A percentile compares a stretch with the other conserved stretches of the same genome.
phyloP scores from a whole-genome alignment of 1,284 basidiomycete species.

The Abortiporus biennis region DNA sequence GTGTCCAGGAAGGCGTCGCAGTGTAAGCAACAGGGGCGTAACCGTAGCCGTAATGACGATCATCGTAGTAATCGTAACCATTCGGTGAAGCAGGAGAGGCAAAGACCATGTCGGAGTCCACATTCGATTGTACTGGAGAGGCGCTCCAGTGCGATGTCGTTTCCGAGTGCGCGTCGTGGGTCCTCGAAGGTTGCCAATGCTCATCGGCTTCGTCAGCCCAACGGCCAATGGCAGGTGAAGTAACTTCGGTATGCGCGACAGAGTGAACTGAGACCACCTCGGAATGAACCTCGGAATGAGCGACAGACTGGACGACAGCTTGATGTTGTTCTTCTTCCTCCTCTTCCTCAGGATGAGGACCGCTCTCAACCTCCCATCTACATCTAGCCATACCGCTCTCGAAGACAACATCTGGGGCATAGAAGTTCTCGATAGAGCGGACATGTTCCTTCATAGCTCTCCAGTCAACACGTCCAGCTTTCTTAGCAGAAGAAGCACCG shows the following conservation, averaged over 20 bases:
- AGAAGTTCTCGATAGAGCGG: conserved; percentile 51
- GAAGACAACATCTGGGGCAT: conserved; percentile 68
- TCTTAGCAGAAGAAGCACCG: not conserved
- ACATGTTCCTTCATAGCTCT: conserved; percentile 52
- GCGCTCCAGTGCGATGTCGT: conserved; percentile 45
- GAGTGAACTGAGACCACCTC: too few relatives aligned
- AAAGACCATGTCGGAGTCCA: conserved; percentile 59
- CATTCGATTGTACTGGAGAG: conserved; percentile 38
- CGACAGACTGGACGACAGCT: conserved; percentile 30
- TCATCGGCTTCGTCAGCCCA: too few relatives aligned
- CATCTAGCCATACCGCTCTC: conserved; percentile 81
- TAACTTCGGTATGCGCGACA: too few relatives aligned
- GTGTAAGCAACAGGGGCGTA: too few relatives aligned
- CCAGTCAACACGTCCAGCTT: conserved; percentile 54
- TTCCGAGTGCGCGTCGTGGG: too few relatives aligned
- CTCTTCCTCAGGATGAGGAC: conserved; percentile 36
- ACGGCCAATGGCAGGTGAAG: too few relatives aligned
- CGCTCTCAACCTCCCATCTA: conserved; percentile 56
- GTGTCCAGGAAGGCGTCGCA: conserved; percentile 28
- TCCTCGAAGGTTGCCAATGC: too few relatives aligned
- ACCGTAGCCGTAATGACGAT: too few relatives aligned
- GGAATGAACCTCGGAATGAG: too few relatives aligned
- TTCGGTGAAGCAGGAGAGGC: conserved; percentile 33
- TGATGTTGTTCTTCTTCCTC: conserved; percentile 16
- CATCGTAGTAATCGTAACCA: too few relatives aligned